Evolutionary conservation across 805 yeast genomes (phyloP).

Genomic region (Nematodospora valgi): DNA sequence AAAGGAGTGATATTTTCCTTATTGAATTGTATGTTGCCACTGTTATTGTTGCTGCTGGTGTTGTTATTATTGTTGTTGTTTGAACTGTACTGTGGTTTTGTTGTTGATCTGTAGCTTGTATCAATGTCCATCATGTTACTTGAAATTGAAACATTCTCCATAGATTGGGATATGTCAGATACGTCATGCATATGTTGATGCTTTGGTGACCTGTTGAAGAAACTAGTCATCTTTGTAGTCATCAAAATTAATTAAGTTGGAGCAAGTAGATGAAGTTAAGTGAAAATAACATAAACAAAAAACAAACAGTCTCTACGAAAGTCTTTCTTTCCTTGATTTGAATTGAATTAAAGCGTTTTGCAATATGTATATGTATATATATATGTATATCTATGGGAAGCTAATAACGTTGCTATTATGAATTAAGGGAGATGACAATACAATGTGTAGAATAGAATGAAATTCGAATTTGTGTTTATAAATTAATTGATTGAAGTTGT

Average conservation of each 20-base stretch:
- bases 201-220: slow-evolving; percentile 18
- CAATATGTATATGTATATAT: too few species aligned
- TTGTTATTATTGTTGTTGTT: slow-evolving; percentile 3
- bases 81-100: slow-evolving; percentile 6
- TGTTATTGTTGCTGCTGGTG: neutral
- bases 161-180: slow-evolving; percentile 38
- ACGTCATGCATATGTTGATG: slow-evolving; percentile 16
- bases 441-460: slow-evolving; percentile 1
- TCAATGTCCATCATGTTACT: slow-evolving; percentile 39
- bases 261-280: neutral
- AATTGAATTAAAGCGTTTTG: too few species aligned
- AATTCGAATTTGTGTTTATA: neutral
- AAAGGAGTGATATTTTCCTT: slow-evolving; percentile 37
- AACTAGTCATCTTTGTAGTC: slow-evolving; percentile 11
- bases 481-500: too few species aligned
- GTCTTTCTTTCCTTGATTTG: too few species aligned
- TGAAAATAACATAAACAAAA: too few species aligned
- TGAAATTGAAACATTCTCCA: slow-evolving; percentile 40
- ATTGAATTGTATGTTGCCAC: slow-evolving; percentile 15
- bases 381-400: too few species aligned
- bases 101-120: slow-evolving; percentile 21
- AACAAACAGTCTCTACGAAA: too few species aligned
- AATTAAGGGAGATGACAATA: too few species aligned
- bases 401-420: too few species aligned
- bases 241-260: neutral